phyloP scores from a whole-genome alignment of 192 early-diverging fungal species.

The Coemansia sp. region DNA sequence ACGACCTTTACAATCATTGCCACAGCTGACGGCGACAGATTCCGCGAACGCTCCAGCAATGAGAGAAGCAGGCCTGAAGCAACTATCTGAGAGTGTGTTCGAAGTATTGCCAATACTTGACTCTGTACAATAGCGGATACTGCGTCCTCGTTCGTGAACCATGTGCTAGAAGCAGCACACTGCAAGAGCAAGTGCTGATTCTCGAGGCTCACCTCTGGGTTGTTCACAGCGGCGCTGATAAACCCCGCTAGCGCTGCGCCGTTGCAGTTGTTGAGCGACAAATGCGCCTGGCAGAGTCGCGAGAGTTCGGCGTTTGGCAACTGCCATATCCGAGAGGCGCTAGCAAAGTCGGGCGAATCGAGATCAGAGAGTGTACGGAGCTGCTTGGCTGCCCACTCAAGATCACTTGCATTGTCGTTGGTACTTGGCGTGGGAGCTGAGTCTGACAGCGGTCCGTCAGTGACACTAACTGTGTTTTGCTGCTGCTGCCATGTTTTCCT shows the following conservation, averaged over 20 bases:
- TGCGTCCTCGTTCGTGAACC: slow-evolving; percentile 27
- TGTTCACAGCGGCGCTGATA: slow-evolving; percentile 21
- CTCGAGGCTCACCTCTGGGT: slow-evolving; percentile 29
- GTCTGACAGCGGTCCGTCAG: not conserved
- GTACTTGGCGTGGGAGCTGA: not conserved
- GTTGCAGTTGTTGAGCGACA: slow-evolving; percentile 16
- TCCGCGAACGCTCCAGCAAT: slow-evolving; percentile 17
- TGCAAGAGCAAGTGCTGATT: slow-evolving; percentile 34
- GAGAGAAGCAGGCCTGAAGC: slow-evolving; percentile 26
- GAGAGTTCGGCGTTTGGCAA: slow-evolving; percentile 23
- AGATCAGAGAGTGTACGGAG: slow-evolving; percentile 22
- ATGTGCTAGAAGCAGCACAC: slow-evolving; percentile 7
- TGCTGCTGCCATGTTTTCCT: not conserved
- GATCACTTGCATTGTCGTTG: not conserved
- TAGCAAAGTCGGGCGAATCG: slow-evolving; percentile 19
- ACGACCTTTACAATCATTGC: slow-evolving; percentile 34
- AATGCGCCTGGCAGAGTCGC: slow-evolving; percentile 18
- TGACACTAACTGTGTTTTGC: not conserved
- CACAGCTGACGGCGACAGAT: slow-evolving; percentile 7
- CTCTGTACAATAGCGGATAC: slow-evolving; percentile 44
- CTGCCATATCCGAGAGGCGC: slow-evolving; percentile 22
- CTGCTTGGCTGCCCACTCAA: slow-evolving; percentile 23
- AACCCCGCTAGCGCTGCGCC: slow-evolving; percentile 22
- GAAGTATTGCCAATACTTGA: slow-evolving; percentile 26
- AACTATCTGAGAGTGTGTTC: slow-evolving; percentile 13